Percentiles rank a stretch among this genome's conserved stretches.
phyloP scores from a whole-genome alignment of 148 eudicot species.

The Cornus suecica region DNA sequence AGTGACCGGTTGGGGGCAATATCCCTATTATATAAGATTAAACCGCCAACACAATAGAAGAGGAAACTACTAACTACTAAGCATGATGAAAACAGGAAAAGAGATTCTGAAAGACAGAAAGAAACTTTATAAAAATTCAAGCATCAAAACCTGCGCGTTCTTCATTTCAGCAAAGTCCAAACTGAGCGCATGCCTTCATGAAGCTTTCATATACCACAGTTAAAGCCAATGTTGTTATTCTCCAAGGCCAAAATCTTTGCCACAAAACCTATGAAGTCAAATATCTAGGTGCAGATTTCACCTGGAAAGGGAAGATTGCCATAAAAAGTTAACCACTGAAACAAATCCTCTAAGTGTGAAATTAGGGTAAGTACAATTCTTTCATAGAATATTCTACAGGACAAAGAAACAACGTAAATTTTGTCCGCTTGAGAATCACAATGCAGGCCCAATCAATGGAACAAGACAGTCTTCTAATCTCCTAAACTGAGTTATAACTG shows the following conservation, averaged over 20 bases:
- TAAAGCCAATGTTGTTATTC: constrained; percentile 1
- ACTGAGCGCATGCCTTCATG: constrained; percentile 33
- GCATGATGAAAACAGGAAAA: constrained; percentile 2
- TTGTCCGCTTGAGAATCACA: not conserved
- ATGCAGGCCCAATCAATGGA: not conserved
- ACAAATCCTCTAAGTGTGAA: not conserved
- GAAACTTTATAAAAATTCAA: constrained; percentile 5
- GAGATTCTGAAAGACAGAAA: not conserved
- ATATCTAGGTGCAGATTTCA: not conserved
- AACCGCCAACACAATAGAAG: not conserved
- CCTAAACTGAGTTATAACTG: no score
- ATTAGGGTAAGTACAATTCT: not conserved
- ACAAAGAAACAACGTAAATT: no score
- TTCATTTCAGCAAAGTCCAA: constrained; percentile 41
- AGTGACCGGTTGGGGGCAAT: no score
- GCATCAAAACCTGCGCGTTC: constrained; percentile 40
- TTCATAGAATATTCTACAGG: no score
- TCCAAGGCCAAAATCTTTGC: constrained; percentile 6
- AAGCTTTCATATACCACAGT: constrained; percentile 9
- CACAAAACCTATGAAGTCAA: not conserved
- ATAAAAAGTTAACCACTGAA: not conserved
- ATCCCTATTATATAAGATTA: no score
- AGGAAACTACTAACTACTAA: not conserved
- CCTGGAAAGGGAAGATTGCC: constrained; percentile 13
- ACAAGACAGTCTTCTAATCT: no score